Conservation (phyloP, 108 stramenopile genomes). For the Ochromonas danica region DNA sequence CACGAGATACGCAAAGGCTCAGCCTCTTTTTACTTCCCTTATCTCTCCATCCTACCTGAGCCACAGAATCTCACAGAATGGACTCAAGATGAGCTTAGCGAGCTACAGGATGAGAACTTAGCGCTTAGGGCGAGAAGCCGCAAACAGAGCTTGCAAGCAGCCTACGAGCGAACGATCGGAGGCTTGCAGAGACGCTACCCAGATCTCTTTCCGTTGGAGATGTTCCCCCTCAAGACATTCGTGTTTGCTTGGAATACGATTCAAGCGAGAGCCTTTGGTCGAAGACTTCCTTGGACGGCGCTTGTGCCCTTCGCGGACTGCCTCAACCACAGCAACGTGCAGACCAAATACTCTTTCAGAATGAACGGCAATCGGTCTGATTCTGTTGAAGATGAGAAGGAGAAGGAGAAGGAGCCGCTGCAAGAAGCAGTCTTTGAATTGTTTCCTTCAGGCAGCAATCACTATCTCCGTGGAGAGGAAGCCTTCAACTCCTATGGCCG, state of each 20-base stretch:
- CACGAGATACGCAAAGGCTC: constrained; percentile 50
- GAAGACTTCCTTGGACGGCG: constrained; percentile 60
- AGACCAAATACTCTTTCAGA: constrained; percentile 53
- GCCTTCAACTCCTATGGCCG: constrained; percentile 66
- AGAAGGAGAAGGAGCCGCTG: too few relatives aligned
- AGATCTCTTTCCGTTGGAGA: constrained; percentile 22
- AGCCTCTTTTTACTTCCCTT: constrained; percentile 58
- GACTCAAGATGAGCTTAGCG: constrained; percentile 37
- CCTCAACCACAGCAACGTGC: constrained; percentile 61
- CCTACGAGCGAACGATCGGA: constrained; percentile 40
- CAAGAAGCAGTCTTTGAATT: too few relatives aligned
- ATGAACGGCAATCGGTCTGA: constrained; percentile 32
- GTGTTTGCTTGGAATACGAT: constrained; percentile 58
- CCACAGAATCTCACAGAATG: constrained; percentile 48
- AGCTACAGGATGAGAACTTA: constrained; percentile 53
- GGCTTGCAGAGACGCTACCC: background rate
- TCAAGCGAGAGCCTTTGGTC: constrained; percentile 64
- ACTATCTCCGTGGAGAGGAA: constrained; percentile 48
- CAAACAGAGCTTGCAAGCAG: constrained; percentile 8
- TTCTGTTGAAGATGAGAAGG: constrained; percentile 45
- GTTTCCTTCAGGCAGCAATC: constrained; percentile 51
- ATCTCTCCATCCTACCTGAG: constrained; percentile 51
- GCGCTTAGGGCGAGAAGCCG: constrained; percentile 31
- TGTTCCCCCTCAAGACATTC: constrained; percentile 53
- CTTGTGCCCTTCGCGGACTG: constrained; percentile 68